Base-by-base conservation (phyloP, 1,139 yeast species). In the Eremothecium cymbalariae region DNA sequence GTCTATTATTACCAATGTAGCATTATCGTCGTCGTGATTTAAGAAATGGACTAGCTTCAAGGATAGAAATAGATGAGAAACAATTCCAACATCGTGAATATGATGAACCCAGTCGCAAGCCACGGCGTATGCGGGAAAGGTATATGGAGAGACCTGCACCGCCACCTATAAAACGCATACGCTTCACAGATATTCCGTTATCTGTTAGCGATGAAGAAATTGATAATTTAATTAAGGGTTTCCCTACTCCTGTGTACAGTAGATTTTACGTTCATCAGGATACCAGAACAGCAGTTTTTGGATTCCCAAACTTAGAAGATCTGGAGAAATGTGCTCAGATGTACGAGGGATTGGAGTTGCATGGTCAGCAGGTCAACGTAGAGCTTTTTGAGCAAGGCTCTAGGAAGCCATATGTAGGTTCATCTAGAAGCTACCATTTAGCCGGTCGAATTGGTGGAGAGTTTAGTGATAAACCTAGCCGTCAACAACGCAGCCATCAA, bases 1-100 rank as follows among this genome's bases (percentile, higher is more conserved):
- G n/a, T n/a, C n/a, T n/a, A n/a, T n/a, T 12, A 11, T n/a, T 15
- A n/a, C 19, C 11, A 11, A 4, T 11, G 4, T 18, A 36, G 51
- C 47, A 40, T 36, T 54, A 54, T 36, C 58, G 59, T 41, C 51
- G 55, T 29, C 50, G 60, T 34, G 59, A 55, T 39, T 38, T 52
- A 25, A 48, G 60, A 38, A 52, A 55, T 34, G 44, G 50, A 26
- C 38, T 55, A 22, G 59, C 49, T 2, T 41, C 50, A 7, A 41
- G 56, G 28, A 34, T 53, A 14, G 55, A 48, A 20, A 28, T 37
- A 3, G 34, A 40, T 3, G 42, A 32, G 3, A 20, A 9, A 9
- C 12, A 28, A n/a, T 19, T 23, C 19, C 32, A 39, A 18, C 42
- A 38, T 18, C 18, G 27, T 9, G 15, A 17, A n/a, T 14, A 15